Evolutionary conservation across 495 filamentous ascomycete species (phyloP), one percentile per base, ranked within the genome.

Genomic region (Aspergillus asperescens): DNA sequence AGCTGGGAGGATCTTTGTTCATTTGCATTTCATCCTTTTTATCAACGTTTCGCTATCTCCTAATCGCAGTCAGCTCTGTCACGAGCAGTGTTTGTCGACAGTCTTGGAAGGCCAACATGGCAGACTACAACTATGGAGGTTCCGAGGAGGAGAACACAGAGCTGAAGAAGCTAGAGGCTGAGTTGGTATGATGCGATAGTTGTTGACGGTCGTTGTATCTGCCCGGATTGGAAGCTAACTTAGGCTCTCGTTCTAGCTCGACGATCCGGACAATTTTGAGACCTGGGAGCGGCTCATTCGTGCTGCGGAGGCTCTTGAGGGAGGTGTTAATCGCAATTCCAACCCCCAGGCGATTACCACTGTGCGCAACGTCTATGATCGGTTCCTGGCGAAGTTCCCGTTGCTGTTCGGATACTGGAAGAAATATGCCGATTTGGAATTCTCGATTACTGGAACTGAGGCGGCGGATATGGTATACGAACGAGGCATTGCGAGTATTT

Each of bases 381-480:
- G 87, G 7, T 92, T 99, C 63, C 82, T 99, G 7, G 85, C 89
- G 48, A 96, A 95, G 64, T 99, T 96, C 62, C 93, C 93, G 1
- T 77, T 97, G 20, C 81, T 97, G 2, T 99, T 96, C 65, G 93
- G 91, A 35, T 99, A 96, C 70, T 99, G 93, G 93, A 96, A 96
- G 75, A 97, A 95, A 68, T 98, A 99, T 82, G 93, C 93, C 59
- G 93, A 97, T 64, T 71, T 95, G 20, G 93, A 99, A 63, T 99
- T 99, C 70, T 88, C 88, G 13, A 95, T 97, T 57, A 89, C 89
- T 5, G 93, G 93, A 22, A 95, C 94, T 1, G 93, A 99, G 73
- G 90, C 94, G 24, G 94, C 93, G 50, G 93, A 99, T 65, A 93
- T 97, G 88, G 93, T 96, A 62, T 98, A 96, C 58, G 93, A 99